A percentile compares a stretch with the other conserved stretches of the same genome.
Evolutionary conservation across 176 grass and related monocot genomes (phyloP).

Genomic region (Miscanthus lutarioriparius): DNA sequence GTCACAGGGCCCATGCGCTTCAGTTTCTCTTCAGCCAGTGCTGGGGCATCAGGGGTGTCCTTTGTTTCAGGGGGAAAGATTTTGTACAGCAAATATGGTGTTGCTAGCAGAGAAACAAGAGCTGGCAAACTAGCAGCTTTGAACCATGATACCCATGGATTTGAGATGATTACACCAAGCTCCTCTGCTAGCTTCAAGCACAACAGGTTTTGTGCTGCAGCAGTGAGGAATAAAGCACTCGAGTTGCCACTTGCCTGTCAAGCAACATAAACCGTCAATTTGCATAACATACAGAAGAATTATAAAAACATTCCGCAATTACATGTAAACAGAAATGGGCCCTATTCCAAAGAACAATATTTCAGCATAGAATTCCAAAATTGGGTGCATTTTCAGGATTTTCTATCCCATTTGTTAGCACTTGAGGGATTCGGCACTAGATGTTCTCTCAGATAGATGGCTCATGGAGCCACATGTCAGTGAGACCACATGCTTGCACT

Average conservation of each 20-base stretch:
- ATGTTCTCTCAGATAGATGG: neutral
- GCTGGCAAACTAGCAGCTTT: conserved; percentile 87
- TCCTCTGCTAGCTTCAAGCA: conserved; percentile 92
- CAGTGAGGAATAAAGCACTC: conserved; percentile 82
- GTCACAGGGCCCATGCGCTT: conserved; percentile 77
- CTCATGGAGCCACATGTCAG: neutral
- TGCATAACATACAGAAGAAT: neutral
- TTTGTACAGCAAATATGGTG: conserved; percentile 86
- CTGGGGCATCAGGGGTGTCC: conserved; percentile 80
- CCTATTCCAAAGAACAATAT: neutral
- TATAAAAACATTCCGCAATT: neutral
- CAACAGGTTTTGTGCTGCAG: conserved; percentile 87
- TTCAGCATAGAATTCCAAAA: neutral
- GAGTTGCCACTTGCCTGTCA: conserved; percentile 78
- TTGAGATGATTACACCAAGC: conserved; percentile 68
- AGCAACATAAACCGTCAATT: conserved; percentile 33
- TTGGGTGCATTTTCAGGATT: neutral
- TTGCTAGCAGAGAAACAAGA: conserved; percentile 59
- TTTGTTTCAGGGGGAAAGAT: conserved; percentile 81
- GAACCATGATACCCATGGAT: conserved; percentile 92
- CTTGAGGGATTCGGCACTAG: neutral
- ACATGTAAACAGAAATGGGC: neutral
- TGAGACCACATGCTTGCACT: neutral
- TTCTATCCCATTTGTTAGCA: neutral
- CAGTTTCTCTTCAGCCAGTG: conserved; percentile 59